A percentile compares a stretch with the other conserved stretches of the same genome.
Conservation (phyloP, 768 basidiomycete species). For the Mycena metata region DNA sequence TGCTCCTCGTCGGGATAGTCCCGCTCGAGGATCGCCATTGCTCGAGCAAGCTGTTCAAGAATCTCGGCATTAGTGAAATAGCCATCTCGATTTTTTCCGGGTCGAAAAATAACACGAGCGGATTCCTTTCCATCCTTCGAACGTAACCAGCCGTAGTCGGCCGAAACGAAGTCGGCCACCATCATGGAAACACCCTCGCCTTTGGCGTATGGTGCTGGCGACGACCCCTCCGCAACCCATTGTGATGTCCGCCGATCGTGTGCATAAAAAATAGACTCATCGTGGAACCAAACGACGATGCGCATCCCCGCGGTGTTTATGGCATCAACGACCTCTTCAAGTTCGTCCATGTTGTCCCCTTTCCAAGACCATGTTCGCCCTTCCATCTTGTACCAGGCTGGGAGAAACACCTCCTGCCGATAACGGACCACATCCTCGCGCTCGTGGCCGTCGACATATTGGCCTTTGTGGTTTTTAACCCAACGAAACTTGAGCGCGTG, state of each 20-base stretch:
- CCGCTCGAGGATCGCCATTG: too few relatives aligned
- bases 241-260: slow-evolving; percentile 13
- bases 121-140: slow-evolving; percentile 36
- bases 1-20: slow-evolving; percentile 49
- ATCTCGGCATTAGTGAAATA: too few relatives aligned
- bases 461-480: slow-evolving; percentile 38
- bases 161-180: slow-evolving; percentile 26
- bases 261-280: slow-evolving; percentile 43
- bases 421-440: slow-evolving; percentile 50
- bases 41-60: too few relatives aligned
- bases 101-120: slow-evolving; percentile 40
- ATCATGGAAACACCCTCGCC: slow-evolving; percentile 23
- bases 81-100: slow-evolving; percentile 46
- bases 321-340: slow-evolving; percentile 4
- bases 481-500: slow-evolving; percentile 35
- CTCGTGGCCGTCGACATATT: slow-evolving; percentile 53
- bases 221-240: slow-evolving; percentile 5
- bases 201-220: slow-evolving; percentile 10
- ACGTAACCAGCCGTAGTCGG: slow-evolving; percentile 40
- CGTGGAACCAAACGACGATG: slow-evolving; percentile 44
- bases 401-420: slow-evolving; percentile 43
- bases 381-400: slow-evolving; percentile 28
- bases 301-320: neutral
- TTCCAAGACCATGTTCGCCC: slow-evolving; percentile 17
- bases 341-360: slow-evolving; percentile 16